Base-by-base conservation (phyloP, 2,329 filamentous ascomycete species). In the Endoconidiophora laricicola region DNA sequence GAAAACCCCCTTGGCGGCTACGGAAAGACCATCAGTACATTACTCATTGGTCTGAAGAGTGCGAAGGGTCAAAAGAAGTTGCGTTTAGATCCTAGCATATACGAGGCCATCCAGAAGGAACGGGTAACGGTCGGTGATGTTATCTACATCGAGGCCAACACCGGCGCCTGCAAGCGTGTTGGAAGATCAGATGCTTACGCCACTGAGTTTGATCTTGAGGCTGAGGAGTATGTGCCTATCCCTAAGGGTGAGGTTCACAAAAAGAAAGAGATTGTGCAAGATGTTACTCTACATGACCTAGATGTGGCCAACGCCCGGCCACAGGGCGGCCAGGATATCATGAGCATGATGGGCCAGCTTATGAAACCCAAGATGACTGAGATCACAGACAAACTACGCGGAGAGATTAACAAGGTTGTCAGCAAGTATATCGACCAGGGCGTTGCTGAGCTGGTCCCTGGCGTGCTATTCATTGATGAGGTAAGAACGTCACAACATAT, bases 321-420 rank as follows among this genome's bases (percentile, higher is more conserved):
- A 3, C 87, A 96, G 69, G 91, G 91, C 48, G 91, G 91, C 42
- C 91, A 98, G 71, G 91, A 98, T 65, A 94, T 98, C 57, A 96
- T 98, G 88, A 95, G 88, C 70, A 96, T 98, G 91, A 96, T 98
- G 90, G 91, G 91, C 60, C 91, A 98, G 67, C 70, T 98, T 61
- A 95, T 96, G 87, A 96, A 96, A 75, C 91, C 91, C 55, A 93
- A 93, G 72, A 95, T 95, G 80, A 98, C 91, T 4, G 91, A 98
- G 65, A 96, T 98, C 61, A 98, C 91, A 26, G 91, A 98, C 67
- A 98, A 98, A 71, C 71, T 98, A 61, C 79, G 91, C 54, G 72
- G 78, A 50, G 91, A 98, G 69, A 96, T 98, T 70, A 95, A 98
- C 77, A 96, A 96, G 70, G 90, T 98, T 26, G 91, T 98, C 57